Conservation (phyloP, 2,329 filamentous ascomycete genomes). For the Neonectria magnoliae region DNA sequence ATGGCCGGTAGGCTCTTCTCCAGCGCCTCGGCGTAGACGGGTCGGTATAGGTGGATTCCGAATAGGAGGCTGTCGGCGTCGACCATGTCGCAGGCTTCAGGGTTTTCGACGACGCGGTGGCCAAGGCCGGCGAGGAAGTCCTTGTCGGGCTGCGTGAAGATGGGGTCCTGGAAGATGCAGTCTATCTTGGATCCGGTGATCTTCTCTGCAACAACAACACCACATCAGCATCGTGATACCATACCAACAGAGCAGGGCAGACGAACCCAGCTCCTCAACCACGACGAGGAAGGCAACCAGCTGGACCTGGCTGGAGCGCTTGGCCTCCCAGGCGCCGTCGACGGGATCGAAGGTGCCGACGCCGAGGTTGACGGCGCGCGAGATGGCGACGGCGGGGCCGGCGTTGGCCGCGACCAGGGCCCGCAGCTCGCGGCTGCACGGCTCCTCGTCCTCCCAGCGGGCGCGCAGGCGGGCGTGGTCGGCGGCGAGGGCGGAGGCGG, state of each 20-base stretch:
- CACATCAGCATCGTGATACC: background rate
- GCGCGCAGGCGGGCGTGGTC: slow-evolving; percentile 43
- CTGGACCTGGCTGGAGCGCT: slow-evolving; percentile 61
- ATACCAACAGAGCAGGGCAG: too few species aligned
- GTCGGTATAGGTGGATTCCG: slow-evolving; percentile 68
- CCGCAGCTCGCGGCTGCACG: slow-evolving; percentile 46
- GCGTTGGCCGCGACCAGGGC: slow-evolving; percentile 45
- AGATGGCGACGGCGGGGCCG: slow-evolving; percentile 19
- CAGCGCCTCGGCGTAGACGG: slow-evolving; percentile 63
- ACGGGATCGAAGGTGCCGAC: slow-evolving; percentile 64
- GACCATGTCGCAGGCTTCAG: slow-evolving; percentile 62
- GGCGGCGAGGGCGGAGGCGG: slow-evolving; percentile 41
- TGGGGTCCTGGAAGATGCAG: slow-evolving; percentile 65
- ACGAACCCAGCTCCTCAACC: slow-evolving; percentile 55
- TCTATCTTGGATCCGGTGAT: slow-evolving; percentile 45
- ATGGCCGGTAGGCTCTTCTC: slow-evolving; percentile 57
- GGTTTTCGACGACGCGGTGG: slow-evolving; percentile 62
- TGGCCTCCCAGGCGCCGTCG: slow-evolving; percentile 57
- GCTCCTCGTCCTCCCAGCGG: slow-evolving; percentile 41
- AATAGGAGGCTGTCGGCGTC: slow-evolving; percentile 63
- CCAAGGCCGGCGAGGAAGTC: slow-evolving; percentile 65
- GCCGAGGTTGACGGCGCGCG: slow-evolving; percentile 62
- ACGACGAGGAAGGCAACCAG: slow-evolving; percentile 62
- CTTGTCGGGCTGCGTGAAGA: slow-evolving; percentile 59
- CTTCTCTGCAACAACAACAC: slow-evolving; percentile 30